Evolutionary conservation across 129 eudicot species (phyloP).

Genomic region (Chrysanthemum lavandulifolium): DNA sequence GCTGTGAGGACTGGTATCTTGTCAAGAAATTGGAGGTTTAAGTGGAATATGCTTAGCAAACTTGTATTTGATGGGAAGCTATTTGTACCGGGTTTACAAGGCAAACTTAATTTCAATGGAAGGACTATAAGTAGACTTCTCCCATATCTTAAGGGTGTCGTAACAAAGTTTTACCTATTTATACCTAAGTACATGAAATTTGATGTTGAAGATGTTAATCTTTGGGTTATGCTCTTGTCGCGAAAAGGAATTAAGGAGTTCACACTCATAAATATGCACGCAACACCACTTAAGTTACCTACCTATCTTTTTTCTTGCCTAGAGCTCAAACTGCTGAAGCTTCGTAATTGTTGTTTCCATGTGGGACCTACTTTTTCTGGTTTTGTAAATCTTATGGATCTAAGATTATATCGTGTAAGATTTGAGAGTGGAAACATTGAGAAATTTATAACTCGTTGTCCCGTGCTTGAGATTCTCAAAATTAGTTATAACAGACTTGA

Average conservation of each 20-base stretch:
- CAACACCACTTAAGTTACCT: background rate
- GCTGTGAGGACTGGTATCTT: no score
- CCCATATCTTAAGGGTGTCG: background rate
- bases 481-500: background rate
- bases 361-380: background rate
- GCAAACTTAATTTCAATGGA: background rate
- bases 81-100: background rate
- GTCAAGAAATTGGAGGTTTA: no score
- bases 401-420: background rate
- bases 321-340: background rate
- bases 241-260: background rate
- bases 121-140: background rate
- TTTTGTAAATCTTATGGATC: background rate
- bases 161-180: background rate
- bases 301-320: background rate
- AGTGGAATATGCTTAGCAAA: background rate
- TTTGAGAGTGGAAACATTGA: background rate
- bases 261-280: background rate
- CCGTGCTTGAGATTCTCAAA: background rate
- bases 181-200: background rate
- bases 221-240: background rate
- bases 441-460: background rate
- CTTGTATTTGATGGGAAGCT: background rate
- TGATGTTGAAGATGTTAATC: background rate
- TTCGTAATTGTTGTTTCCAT: background rate